Base-by-base conservation (phyloP, 1,284 basidiomycete species). In the Trametes sp. region DNA sequence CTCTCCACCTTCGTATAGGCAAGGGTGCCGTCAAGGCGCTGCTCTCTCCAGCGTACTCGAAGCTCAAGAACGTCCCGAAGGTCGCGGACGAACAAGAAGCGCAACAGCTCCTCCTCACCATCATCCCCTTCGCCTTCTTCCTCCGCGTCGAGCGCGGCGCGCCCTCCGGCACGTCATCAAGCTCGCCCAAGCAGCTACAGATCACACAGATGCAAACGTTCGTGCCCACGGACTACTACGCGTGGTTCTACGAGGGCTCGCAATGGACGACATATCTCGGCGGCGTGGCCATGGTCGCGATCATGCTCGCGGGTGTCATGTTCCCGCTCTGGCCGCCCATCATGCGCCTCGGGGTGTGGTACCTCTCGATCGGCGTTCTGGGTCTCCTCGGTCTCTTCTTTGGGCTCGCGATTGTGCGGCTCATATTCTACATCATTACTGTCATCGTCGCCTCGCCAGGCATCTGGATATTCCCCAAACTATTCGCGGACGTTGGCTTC, bases 401-500 rank as follows among this genome's bases (percentile, higher is more conserved):
- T 73, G 95, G 79, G 7, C 87, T 98, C 67, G 95, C 96, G 6
- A 90, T 99, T 69, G 83, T 99, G 64, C 86, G 98, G 50, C 83
- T 99, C 64, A 94, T 99, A 72, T 92, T 98, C 77, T 99, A 96
- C 81, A 86, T 96, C 75, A 87, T 97, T 72, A 96, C 97, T n/a
- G 78, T 96, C 69, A 79, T 99, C 69, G 87, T 88, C 52, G 89
- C 88, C 31, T 88, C 90, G 61, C 95, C 95, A 19, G 98, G 97
- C 36, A 98, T 99, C 64, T 99, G 97, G 97, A 92, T 99, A 81
- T 99, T 98, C 84, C 97, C 98, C 0, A 94, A 98, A 75, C 81
- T 99, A 50, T 99, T 99, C 72, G 97, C 97, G 35, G 97, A 99
- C 74, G 98, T 99, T 61, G 97, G 98, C 76, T 98, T 99, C 75